Conservation (phyloP, 768 basidiomycete genomes). For the Serendipita vermifera region DNA sequence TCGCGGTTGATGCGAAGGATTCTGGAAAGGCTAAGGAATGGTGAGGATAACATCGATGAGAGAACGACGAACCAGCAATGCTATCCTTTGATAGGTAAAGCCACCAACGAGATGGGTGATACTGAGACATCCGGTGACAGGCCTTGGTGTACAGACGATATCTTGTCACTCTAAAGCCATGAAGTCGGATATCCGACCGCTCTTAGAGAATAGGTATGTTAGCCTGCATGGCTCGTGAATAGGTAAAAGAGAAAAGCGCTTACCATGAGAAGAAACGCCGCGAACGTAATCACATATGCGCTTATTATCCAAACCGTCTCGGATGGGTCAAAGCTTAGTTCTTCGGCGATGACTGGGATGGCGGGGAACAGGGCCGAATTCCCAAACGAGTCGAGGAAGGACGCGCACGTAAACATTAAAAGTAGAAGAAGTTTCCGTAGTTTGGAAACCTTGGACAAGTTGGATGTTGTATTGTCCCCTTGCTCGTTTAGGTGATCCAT, state of each 20-base stretch:
- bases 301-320: slow-evolving; percentile 31
- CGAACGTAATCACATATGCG: slow-evolving; percentile 32
- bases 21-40: slow-evolving; percentile 23
- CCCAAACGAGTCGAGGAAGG: no score
- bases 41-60: slow-evolving; percentile 21
- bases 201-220: slow-evolving; percentile 23
- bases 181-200: slow-evolving; percentile 5
- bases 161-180: background rate
- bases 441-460: no score
- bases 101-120: slow-evolving; percentile 1
- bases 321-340: slow-evolving; percentile 18
- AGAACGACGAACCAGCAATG: slow-evolving; percentile 4
- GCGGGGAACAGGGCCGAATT: no score
- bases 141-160: background rate
- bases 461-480: no score
- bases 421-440: no score
- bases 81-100: slow-evolving; percentile 4
- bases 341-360: no score
- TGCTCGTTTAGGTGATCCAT: no score
- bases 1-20: slow-evolving; percentile 20
- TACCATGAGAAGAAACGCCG: slow-evolving; percentile 30
- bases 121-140: slow-evolving; percentile 27
- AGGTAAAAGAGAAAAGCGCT: no score
- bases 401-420: no score
- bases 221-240: slow-evolving; percentile 27